phyloP scores from a whole-genome alignment of 441 rosid genomes.

The Euphorbia neoarborescens region DNA sequence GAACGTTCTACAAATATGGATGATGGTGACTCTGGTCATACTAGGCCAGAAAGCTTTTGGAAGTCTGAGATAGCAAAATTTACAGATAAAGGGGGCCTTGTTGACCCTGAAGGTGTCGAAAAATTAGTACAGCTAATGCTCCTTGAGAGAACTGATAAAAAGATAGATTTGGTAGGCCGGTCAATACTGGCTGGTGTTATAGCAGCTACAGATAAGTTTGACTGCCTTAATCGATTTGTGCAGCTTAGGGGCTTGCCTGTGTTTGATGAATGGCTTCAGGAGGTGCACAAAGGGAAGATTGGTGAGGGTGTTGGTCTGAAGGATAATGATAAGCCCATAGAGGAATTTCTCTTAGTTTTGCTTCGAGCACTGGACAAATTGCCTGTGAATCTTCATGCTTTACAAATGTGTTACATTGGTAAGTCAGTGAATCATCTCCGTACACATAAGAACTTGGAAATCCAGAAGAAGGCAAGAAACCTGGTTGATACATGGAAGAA shows the following conservation, averaged over 20 bases:
- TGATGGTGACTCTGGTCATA: constrained; percentile 49
- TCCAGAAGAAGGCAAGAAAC: constrained; percentile 86
- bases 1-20: constrained; percentile 56
- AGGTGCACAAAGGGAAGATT: constrained; percentile 78
- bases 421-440: constrained; percentile 94
- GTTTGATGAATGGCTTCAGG: constrained; percentile 98
- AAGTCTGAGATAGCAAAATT: constrained; percentile 67
- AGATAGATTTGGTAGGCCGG: constrained; percentile 59
- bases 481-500: constrained; percentile 97
- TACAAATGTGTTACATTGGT: constrained; percentile 85
- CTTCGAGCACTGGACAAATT: constrained; percentile 89
- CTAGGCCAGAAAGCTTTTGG: constrained; percentile 46
- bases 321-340: constrained; percentile 63
- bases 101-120: constrained; percentile 70
- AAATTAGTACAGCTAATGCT: constrained; percentile 71
- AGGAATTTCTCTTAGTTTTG: constrained; percentile 67
- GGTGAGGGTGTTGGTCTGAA: constrained; percentile 57
- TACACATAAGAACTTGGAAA: constrained; percentile 65
- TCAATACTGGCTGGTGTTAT: constrained; percentile 70
- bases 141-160: constrained; percentile 59
- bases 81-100: constrained; percentile 73
- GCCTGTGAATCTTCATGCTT: constrained; percentile 83
- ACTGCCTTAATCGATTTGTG: constrained; percentile 72
- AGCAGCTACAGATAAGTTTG: constrained; percentile 73
- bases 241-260: constrained; percentile 80